These are phyloP conservation scores for Dryadomyces quercivorus DNA, from an alignment of 2,329 filamentous ascomycete species.

Conservation along the genomic window DNA sequence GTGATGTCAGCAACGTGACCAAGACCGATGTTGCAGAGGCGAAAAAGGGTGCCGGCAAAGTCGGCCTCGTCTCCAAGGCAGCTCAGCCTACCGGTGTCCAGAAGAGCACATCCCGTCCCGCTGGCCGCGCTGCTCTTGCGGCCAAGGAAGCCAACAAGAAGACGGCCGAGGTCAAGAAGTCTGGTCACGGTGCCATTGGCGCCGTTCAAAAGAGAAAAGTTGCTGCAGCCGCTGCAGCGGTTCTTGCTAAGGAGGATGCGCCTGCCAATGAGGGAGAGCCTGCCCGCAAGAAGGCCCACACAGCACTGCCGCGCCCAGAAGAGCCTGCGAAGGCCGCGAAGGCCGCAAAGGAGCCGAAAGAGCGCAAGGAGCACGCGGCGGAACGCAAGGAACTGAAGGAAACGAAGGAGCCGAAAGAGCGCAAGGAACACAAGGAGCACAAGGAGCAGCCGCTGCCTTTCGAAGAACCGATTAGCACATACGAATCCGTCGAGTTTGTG, in stretches of 20 bases:
- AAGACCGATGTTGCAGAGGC: conserved; percentile 61
- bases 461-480: conserved; percentile 16
- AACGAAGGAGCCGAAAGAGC: neutral
- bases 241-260: conserved; percentile 47
- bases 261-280: conserved; percentile 55
- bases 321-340: conserved; percentile 31
- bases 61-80: conserved; percentile 65
- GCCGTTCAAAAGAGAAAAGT: conserved; percentile 57
- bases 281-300: conserved; percentile 51
- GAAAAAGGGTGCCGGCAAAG: conserved; percentile 63
- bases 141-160: conserved; percentile 41
- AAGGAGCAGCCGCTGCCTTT: conserved; percentile 17
- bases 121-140: conserved; percentile 41
- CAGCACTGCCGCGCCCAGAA: conserved; percentile 32
- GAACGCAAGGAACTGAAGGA: neutral
- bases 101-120: conserved; percentile 58
- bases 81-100: conserved; percentile 71
- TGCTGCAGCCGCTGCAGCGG: conserved; percentile 18
- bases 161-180: conserved; percentile 54
- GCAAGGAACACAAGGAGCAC: conserved; percentile 18
- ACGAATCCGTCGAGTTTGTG: conserved; percentile 14
- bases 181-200: conserved; percentile 55
- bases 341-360: conserved; percentile 7
- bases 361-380: neutral
- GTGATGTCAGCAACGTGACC: conserved; percentile 89